phyloP scores from a whole-genome alignment of 768 basidiomycete genomes.

The Crepidotus variabilis region DNA sequence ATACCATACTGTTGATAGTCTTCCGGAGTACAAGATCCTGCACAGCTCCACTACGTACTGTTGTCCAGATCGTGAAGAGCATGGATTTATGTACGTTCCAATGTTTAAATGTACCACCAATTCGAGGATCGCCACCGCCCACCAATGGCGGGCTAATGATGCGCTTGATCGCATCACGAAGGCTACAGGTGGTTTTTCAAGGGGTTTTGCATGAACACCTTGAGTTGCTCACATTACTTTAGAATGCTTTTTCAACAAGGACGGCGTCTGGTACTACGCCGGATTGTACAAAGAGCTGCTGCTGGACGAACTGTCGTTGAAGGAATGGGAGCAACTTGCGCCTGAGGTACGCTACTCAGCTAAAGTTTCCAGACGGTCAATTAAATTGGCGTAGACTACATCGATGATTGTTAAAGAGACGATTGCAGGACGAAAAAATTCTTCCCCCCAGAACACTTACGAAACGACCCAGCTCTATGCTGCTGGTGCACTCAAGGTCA shows the following conservation, averaged over 20 bases:
- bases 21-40: conserved; percentile 64
- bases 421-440: conserved; percentile 64
- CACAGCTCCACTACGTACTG: conserved; percentile 67
- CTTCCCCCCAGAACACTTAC: conserved; percentile 74
- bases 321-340: conserved; percentile 68
- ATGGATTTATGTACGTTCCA: conserved; percentile 73
- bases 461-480: conserved; percentile 71
- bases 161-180: conserved; percentile 53
- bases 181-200: conserved; percentile 48
- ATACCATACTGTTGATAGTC: conserved; percentile 31
- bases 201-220: neutral
- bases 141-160: conserved; percentile 70
- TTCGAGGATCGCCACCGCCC: conserved; percentile 70
- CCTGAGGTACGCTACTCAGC: conserved; percentile 39
- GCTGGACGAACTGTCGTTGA: conserved; percentile 58
- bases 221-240: neutral
- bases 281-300: conserved; percentile 70
- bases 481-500: conserved; percentile 68
- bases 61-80: conserved; percentile 81
- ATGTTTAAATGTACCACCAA: conserved; percentile 78
- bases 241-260: conserved; percentile 84
- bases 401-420: conserved; percentile 72
- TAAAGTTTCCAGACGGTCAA: neutral
- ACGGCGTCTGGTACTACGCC: conserved; percentile 81
- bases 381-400: conserved; percentile 42